Base-by-base conservation (phyloP, 2,329 filamentous ascomycete genomes). In the Dothideomycetes sp. region DNA sequence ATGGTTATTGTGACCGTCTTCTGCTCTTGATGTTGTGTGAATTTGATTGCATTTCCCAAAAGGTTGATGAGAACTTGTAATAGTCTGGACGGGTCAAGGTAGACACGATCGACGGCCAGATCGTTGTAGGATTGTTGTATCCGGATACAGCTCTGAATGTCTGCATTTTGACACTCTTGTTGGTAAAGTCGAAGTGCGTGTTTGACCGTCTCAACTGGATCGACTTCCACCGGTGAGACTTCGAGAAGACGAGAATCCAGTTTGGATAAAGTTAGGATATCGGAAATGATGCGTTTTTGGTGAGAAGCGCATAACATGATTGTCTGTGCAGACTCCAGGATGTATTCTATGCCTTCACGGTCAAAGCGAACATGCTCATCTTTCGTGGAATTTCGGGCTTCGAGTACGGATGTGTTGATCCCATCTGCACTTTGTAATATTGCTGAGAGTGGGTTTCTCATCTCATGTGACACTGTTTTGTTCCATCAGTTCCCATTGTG, bases 131-230 rank as follows among this genome's bases (percentile, higher is more conserved):
- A 79, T 11, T 68, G 51, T 47, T 79, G 74, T 5, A 82, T 65
- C 2, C 68, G 61, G 47, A 81, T 75, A 12, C 68, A 65, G 44
- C 84, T 67, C 15, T 72, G 61, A 36, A 85, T 82, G 23, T 75
- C 70, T 1, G 76, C 72, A 16, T 74, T 78, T 23, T 76, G 72
- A 2, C 82, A 68, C 54, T 85, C 80, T 3, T 77, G 74, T 45
- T 82, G 77, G 47, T 84, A 84, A 69, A 86, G 84, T 52, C 79
- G 81, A n/a, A 85, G 56, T 0, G 78, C 74, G 15, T 72, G 71
- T 33, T 74, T 67, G 2, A 83, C 69, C 31, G 84, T 71, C 12
- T 68, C 65, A 31, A 80, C 64, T 0, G 80, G 78, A 47, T 81
- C 72, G 2, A 76, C 73, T 5, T 74, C 75, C 19, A 76, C 72